phyloP scores from a whole-genome alignment of 306 rosid species.

The Prunus persica region DNA sequence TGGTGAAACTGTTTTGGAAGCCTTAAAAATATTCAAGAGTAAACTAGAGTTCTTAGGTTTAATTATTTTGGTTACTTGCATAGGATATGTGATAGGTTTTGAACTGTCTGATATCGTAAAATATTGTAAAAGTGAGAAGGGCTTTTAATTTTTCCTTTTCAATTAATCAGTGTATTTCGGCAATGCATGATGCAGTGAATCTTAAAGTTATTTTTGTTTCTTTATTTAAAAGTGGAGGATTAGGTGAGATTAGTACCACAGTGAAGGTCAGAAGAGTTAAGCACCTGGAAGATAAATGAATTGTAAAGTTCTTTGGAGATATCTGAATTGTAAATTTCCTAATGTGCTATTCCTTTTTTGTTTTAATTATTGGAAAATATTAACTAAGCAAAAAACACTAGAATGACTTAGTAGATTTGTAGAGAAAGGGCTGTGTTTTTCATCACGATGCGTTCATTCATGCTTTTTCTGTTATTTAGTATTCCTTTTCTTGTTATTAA shows the following conservation, averaged over 20 bases:
- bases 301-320: neutral
- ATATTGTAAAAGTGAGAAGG: neutral
- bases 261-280: too few species aligned
- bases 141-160: neutral
- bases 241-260: too few species aligned
- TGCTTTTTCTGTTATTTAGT: neutral
- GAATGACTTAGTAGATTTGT: neutral
- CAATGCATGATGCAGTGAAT: neutral
- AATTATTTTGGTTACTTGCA: neutral
- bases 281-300: neutral
- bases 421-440: neutral
- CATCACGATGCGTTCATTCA: neutral
- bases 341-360: neutral
- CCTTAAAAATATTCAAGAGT: neutral
- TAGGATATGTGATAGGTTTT: neutral
- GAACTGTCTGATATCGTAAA: neutral
- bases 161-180: neutral
- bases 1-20: neutral
- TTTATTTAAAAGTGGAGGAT: neutral
- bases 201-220: neutral
- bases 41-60: neutral
- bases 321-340: neutral
- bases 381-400: neutral
- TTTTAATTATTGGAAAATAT: neutral
- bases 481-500: neutral